Evolutionary conservation across 140 eudicot species (phyloP).

Genomic region (Stevia rebaudiana): DNA sequence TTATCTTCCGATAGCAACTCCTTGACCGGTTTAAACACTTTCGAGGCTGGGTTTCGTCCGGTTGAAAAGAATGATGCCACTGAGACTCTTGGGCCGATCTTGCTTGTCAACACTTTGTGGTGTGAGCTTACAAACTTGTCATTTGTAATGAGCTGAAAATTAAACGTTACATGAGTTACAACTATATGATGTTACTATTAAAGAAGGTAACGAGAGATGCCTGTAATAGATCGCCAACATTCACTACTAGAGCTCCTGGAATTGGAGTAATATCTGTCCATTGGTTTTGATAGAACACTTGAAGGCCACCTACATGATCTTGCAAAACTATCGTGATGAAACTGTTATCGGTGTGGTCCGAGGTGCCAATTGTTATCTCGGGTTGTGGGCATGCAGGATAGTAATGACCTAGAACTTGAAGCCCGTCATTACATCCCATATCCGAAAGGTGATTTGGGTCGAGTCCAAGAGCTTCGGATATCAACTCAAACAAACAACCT

Average conservation of each 20-base stretch:
- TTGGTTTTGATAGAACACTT: conserved; percentile 32
- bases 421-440: conserved; percentile 39
- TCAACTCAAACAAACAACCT: conserved; percentile 21
- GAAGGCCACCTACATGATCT: conserved; percentile 53
- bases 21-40: conserved; percentile 38
- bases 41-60: conserved; percentile 5
- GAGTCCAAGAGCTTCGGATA: conserved; percentile 49
- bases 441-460: conserved; percentile 31
- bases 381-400: conserved; percentile 69
- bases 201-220: conserved; percentile 7
- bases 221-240: conserved; percentile 56
- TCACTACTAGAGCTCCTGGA: conserved; percentile 49
- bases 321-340: conserved; percentile 51
- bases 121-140: conserved; percentile 50
- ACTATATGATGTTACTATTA: neutral
- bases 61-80: conserved; percentile 45
- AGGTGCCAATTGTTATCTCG: conserved; percentile 41
- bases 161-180: neutral
- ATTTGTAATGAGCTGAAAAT: conserved; percentile 22
- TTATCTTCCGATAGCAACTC: conserved; percentile 48
- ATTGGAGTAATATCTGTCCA: conserved; percentile 40
- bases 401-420: conserved; percentile 30
- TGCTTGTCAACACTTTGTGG: conserved; percentile 51
- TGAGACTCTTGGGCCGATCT: conserved; percentile 54
- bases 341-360: conserved; percentile 35